These are phyloP conservation scores for Aspergillus steynii DNA, from an alignment of 495 filamentous ascomycete species.

Conservation along the genomic window DNA sequence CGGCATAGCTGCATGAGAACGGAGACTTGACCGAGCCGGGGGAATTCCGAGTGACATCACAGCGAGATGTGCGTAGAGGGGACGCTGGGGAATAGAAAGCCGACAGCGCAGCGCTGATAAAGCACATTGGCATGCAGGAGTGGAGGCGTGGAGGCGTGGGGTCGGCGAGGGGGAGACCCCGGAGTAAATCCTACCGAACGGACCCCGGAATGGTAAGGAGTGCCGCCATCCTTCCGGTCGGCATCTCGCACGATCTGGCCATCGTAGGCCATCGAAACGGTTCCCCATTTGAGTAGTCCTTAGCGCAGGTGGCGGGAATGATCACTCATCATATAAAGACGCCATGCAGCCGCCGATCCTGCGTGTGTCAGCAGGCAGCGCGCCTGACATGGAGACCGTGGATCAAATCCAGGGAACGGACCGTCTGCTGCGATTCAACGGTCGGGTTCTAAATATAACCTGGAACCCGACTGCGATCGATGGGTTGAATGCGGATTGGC, in stretches of 20 bases:
- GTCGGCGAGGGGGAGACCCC: background rate
- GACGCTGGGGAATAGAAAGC: background rate
- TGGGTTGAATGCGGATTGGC: no score
- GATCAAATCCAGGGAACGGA: no score
- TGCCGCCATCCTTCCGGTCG: background rate
- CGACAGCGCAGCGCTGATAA: background rate
- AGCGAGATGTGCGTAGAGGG: background rate
- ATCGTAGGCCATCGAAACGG: background rate
- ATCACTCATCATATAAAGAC: background rate
- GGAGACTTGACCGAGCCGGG: slow-evolving; percentile 1
- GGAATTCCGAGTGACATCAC: background rate
- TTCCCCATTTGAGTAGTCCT: slow-evolving; percentile 2
- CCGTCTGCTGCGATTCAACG: no score
- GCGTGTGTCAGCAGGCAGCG: no score
- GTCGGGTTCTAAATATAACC: no score
- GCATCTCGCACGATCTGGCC: background rate
- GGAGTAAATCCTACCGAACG: background rate
- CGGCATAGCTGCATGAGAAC: background rate
- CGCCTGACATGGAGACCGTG: no score
- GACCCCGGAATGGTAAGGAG: background rate
- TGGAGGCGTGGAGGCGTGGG: background rate
- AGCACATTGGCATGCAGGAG: background rate
- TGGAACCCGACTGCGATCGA: no score
- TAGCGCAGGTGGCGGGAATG: background rate
- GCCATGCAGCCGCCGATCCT: background rate